phyloP scores from a whole-genome alignment of 495 filamentous ascomycete species.

The Annulohypoxylon bovei region DNA sequence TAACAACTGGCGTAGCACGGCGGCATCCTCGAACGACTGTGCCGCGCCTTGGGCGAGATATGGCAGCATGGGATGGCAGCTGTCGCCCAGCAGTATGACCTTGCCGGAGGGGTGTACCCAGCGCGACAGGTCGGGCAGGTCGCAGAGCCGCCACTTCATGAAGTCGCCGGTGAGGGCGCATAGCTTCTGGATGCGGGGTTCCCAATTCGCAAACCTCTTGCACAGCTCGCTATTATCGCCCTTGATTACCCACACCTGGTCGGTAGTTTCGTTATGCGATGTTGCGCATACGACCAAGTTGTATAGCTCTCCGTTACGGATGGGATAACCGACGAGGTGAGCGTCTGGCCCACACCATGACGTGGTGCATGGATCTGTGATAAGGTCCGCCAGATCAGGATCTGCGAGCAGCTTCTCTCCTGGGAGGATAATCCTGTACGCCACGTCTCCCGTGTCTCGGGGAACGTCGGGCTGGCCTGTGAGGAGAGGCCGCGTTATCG shows the following conservation, averaged over 20 bases:
- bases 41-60: neutral
- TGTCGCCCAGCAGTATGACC: neutral
- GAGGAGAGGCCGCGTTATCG: conserved; percentile 52
- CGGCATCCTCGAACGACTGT: conserved; percentile 4
- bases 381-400: conserved; percentile 50
- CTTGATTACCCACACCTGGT: conserved; percentile 47
- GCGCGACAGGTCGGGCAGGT: conserved; percentile 47
- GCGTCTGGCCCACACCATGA: conserved; percentile 58
- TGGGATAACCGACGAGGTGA: conserved; percentile 60
- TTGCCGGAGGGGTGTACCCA: conserved; percentile 49
- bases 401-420: conserved; percentile 55
- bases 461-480: conserved; percentile 53
- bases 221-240: conserved; percentile 52
- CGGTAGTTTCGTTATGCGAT: conserved; percentile 45
- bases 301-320: conserved; percentile 56
- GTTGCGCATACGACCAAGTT: conserved; percentile 59
- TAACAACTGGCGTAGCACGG: conserved; percentile 37
- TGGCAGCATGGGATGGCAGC: conserved; percentile 2
- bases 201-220: conserved; percentile 52
- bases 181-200: conserved; percentile 50
- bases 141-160: conserved; percentile 55
- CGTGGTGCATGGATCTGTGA: conserved; percentile 44
- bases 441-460: conserved; percentile 62
- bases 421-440: conserved; percentile 63
- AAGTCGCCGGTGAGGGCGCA: conserved; percentile 48